phyloP scores from a whole-genome alignment of 495 filamentous ascomycete species.

The Viridothelium virens region DNA sequence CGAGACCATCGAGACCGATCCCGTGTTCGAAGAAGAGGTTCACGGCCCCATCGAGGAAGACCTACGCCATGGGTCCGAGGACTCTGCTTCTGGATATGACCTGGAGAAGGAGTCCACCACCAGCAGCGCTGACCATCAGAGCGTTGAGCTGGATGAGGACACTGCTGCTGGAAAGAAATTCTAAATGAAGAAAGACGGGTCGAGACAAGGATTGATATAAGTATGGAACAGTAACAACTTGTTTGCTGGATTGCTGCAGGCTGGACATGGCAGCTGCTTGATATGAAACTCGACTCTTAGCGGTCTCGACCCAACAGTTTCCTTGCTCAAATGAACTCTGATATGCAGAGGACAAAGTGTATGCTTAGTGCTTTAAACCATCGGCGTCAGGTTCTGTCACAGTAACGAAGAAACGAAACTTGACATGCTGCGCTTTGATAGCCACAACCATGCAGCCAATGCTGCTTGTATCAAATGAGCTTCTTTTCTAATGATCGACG shows the following conservation, averaged over 20 bases:
- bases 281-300: not conserved
- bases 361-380: not conserved
- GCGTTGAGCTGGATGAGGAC: constrained; percentile 33
- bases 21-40: constrained; percentile 67
- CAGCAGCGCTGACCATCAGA: constrained; percentile 25
- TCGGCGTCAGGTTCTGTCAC: not conserved
- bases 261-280: not conserved
- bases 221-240: not conserved
- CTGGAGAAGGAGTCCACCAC: constrained; percentile 34
- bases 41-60: constrained; percentile 43
- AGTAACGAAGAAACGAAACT: constrained; percentile 10
- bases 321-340: constrained; percentile 10
- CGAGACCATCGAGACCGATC: constrained; percentile 72
- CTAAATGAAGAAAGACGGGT: constrained; percentile 16
- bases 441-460: not conserved
- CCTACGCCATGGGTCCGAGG: constrained; percentile 10
- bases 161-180: constrained; percentile 25
- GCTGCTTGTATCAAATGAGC: not conserved
- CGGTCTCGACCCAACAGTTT: not conserved
- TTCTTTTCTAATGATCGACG: not conserved
- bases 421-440: not conserved
- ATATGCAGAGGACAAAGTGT: not conserved
- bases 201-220: not conserved
- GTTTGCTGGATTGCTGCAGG: not conserved
- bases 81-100: constrained; percentile 23